phyloP scores from a whole-genome alignment of 139 green algal genomes.

The Limnomonas spitsbergensis region DNA sequence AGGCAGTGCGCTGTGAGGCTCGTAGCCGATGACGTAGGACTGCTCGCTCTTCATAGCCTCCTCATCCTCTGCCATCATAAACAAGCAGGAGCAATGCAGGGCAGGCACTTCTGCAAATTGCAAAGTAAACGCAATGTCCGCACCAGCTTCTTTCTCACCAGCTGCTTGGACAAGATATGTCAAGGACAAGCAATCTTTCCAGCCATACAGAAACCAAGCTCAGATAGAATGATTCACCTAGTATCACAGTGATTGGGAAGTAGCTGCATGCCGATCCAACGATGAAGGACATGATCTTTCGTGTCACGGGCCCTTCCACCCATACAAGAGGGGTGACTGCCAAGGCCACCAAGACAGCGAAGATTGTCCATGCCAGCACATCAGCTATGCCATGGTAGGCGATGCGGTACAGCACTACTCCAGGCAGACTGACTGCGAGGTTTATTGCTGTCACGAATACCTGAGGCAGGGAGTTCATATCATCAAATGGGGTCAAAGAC shows the following conservation, averaged over 20 bases:
- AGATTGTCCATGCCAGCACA: background rate
- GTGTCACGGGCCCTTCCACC: background rate
- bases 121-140: too few species aligned
- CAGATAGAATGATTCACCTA: background rate
- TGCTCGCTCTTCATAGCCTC: background rate
- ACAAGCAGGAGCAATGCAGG: too few species aligned
- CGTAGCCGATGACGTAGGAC: constrained; percentile 13
- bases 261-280: background rate
- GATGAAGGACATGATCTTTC: background rate
- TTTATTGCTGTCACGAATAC: constrained; percentile 8
- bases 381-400: background rate
- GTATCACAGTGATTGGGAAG: constrained; percentile 5
- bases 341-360: background rate
- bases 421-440: background rate
- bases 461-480: too few species aligned
- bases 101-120: too few species aligned
- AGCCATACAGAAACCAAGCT: too few species aligned
- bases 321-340: background rate
- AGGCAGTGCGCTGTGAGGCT: constrained; percentile 10
- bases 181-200: too few species aligned
- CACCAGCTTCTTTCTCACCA: too few species aligned
- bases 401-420: background rate
- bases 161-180: too few species aligned
- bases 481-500: too few species aligned
- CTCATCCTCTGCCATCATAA: constrained; percentile 16